A percentile compares a stretch with the other conserved stretches of the same genome.
Conservation (phyloP, 805 yeast genomes). For the Danielia reshetovae region DNA sequence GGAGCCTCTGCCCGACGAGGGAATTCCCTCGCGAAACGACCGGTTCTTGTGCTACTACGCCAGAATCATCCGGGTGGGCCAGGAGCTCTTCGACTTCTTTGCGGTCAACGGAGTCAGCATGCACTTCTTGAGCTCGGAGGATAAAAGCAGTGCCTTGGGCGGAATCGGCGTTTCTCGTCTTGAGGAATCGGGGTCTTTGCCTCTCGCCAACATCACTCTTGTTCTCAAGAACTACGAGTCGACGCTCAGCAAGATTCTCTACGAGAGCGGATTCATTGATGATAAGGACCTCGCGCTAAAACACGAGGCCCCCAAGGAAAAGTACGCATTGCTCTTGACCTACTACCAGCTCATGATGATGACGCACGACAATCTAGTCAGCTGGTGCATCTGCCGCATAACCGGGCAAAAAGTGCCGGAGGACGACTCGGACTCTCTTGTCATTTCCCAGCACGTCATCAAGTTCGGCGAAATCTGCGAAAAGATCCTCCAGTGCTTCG, state of each 20-base stretch:
- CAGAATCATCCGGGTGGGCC: constrained; percentile 44
- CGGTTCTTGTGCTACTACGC: constrained; percentile 43
- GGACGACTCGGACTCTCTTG: not conserved
- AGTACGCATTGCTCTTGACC: constrained; percentile 38
- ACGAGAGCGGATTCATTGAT: constrained; percentile 37
- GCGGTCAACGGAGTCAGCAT: constrained; percentile 22
- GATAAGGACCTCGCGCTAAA: constrained; percentile 11
- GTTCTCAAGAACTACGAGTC: constrained; percentile 39
- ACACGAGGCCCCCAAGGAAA: constrained; percentile 27
- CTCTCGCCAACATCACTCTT: not conserved
- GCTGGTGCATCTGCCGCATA: constrained; percentile 23
- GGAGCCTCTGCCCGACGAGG: constrained; percentile 7
- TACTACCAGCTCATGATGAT: constrained; percentile 50
- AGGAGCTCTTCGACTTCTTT: constrained; percentile 43
- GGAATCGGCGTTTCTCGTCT: not conserved
- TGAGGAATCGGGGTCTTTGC: constrained; percentile 1
- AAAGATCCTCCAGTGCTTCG: constrained; percentile 43
- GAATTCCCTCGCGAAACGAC: constrained; percentile 33
- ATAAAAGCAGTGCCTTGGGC: constrained; percentile 4
- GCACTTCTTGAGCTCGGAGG: constrained; percentile 9
- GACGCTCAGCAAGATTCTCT: constrained; percentile 34
- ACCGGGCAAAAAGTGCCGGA: constrained; percentile 1
- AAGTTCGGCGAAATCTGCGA: constrained; percentile 44
- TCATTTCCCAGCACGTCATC: constrained; percentile 34
- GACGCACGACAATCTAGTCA: constrained; percentile 50